A percentile compares a stretch with the other conserved stretches of the same genome.
Conservation (phyloP, 202 grass and related monocot species). For the Musa balbisiana region DNA sequence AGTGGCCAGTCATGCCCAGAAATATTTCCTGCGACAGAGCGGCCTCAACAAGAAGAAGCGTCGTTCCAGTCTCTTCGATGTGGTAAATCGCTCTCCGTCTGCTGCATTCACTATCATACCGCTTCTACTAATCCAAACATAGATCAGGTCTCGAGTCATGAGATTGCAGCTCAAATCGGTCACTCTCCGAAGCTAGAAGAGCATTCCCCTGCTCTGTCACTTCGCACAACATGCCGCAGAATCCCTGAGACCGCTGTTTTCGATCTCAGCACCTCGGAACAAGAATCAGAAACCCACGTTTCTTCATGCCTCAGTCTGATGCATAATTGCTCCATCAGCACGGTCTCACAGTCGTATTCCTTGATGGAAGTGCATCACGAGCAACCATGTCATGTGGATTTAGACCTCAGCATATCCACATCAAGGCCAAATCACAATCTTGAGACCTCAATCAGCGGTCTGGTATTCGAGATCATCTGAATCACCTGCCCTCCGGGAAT, state of each 20-base stretch:
- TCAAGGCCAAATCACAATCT: background rate
- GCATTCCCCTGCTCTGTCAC: background rate
- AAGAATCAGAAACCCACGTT: background rate
- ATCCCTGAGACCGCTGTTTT: background rate
- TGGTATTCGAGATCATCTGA: background rate
- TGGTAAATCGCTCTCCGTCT: background rate
- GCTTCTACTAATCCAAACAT: background rate
- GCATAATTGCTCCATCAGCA: background rate
- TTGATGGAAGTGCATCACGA: too few relatives aligned
- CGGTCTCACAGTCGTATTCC: background rate
- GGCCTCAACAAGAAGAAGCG: slow-evolving; percentile 4
- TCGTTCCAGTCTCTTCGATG: slow-evolving; percentile 6
- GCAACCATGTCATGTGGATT: background rate
- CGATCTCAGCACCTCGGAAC: background rate
- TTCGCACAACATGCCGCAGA: background rate
- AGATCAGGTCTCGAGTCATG: background rate
- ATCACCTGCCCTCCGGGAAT: background rate
- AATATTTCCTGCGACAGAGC: slow-evolving; percentile 1
- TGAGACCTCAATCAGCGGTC: background rate
- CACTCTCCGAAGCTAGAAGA: too few relatives aligned
- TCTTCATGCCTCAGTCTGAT: background rate
- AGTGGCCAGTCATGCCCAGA: slow-evolving; percentile 8
- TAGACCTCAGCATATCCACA: slow-evolving; percentile 3
- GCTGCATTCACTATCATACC: background rate
- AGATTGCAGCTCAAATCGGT: background rate